Base-by-base conservation (phyloP, 768 basidiomycete species). In the Paxillus rubicundulus region DNA sequence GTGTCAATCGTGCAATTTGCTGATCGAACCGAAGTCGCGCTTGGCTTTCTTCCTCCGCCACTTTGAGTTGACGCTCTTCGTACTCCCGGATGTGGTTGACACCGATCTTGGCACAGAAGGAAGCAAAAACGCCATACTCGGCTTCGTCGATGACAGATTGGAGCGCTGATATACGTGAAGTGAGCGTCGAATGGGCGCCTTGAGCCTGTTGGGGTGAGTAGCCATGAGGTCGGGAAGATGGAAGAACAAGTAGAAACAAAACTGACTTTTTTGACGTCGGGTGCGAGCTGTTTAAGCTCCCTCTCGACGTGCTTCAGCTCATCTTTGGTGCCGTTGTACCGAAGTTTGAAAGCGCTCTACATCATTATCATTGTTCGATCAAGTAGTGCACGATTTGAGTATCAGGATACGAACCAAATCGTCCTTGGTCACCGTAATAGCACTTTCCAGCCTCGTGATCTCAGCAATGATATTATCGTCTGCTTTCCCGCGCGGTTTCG, bases 51-150 rank as follows among this genome's bases (percentile, higher is more conserved):
- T 90, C 89, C 68, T 93, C 87, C 0, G 90, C 92, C 20, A 90
- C 81, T 67, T 87, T 89, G 28, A 98, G 75, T 63, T 96, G 92
- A 18, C 88, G 83, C 64, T 92, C 89, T 70, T 98, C 96, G 65
- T 95, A 99, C 60, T 95, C 92, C 24, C 95, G 83, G 56, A 99
- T 92, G 69, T 85, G 85, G 14, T 72, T 67, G 7, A 97, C 86
- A 9, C 83, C 80, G 58, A 98, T 93, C 59, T 82, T 80, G 34
- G 70, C 66, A 65, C 95, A 98, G 72, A 99, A 98, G 3, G 72
- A 68, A 1, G 69, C 73, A 63, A 95, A 98, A 12, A 95, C 72
- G 3, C 74, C 74, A 62, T 92, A 90, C 64, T 98, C 97, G 0
- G 89, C 92, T 7, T 73, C 75, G 57, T 93, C 79, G 61, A 98